These are phyloP conservation scores for Alnus glutinosa DNA, from an alignment of 306 rosid genomes.

Conservation along the genomic window DNA sequence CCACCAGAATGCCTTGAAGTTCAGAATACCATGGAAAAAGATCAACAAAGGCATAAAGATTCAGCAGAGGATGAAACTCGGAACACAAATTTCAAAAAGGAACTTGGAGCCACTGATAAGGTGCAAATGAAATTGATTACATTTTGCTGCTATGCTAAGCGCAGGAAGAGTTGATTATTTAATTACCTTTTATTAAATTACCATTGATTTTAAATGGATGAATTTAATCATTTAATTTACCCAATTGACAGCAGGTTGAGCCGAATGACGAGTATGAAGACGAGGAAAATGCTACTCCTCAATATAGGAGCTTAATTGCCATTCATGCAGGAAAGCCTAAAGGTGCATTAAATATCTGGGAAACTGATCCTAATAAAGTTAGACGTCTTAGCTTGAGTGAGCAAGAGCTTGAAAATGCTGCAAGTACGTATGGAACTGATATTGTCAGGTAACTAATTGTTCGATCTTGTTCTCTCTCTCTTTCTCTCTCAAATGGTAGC, in stretches of 20 bases:
- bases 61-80: constrained; percentile 25
- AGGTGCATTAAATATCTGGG: constrained; percentile 35
- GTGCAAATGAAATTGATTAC: constrained; percentile 29
- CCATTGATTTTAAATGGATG: too few relatives aligned
- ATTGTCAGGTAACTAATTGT: constrained; percentile 57
- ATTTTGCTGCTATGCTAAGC: background rate
- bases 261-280: constrained; percentile 25
- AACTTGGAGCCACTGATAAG: constrained; percentile 30
- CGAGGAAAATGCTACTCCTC: constrained; percentile 36
- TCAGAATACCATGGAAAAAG: constrained; percentile 18
- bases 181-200: background rate
- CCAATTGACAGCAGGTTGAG: constrained; percentile 8
- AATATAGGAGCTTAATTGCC: constrained; percentile 66
- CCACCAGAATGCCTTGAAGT: constrained; percentile 64
- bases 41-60: constrained; percentile 1
- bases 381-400: constrained; percentile 90
- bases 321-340: constrained; percentile 86
- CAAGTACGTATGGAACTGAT: constrained; percentile 33
- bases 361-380: constrained; percentile 31
- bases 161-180: constrained; percentile 1
- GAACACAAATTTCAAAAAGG: background rate
- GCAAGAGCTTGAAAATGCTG: constrained; percentile 59
- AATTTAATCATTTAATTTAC: background rate
- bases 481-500: background rate
- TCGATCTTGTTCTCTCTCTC: background rate